phyloP scores from a whole-genome alignment of 331 rosid species.

The Phaseolus coccineus region DNA sequence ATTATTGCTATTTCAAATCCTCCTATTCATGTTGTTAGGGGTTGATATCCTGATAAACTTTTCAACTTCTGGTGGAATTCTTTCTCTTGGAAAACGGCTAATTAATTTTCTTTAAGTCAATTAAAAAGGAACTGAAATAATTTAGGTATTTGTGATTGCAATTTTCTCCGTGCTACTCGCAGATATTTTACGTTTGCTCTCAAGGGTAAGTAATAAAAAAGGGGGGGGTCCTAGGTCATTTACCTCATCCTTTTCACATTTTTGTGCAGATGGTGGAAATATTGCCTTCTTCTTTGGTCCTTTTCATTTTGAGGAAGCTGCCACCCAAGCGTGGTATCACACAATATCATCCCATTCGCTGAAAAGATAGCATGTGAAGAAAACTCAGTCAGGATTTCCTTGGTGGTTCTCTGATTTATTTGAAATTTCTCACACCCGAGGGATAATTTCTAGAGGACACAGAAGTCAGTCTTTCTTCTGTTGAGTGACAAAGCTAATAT shows the following conservation, averaged over 20 bases:
- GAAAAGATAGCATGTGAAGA: conserved; percentile 42
- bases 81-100: conserved; percentile 7
- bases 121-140: conserved; percentile 18
- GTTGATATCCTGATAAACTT: background rate
- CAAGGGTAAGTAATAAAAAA: conserved; percentile 2
- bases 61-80: background rate
- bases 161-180: background rate
- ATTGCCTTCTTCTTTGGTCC: conserved; percentile 88
- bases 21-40: conserved; percentile 5
- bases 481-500: conserved; percentile 49
- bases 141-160: conserved; percentile 5
- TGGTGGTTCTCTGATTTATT: conserved; percentile 41
- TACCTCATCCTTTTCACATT: background rate
- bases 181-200: background rate
- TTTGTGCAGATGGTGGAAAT: conserved; percentile 86
- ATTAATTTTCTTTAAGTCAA: conserved; percentile 26
- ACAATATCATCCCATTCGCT: conserved; percentile 93
- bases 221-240: conserved; percentile 16
- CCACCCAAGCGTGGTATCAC: conserved; percentile 99
- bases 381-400: conserved; percentile 40
- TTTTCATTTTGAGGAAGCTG: conserved; percentile 93
- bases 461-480: conserved; percentile 47
- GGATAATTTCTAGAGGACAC: conserved; percentile 45
- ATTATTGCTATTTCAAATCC: conserved; percentile 32
- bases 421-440: conserved; percentile 47